Base-by-base conservation (phyloP, 1,139 yeast genomes). In the Arxiozyma bovina region DNA sequence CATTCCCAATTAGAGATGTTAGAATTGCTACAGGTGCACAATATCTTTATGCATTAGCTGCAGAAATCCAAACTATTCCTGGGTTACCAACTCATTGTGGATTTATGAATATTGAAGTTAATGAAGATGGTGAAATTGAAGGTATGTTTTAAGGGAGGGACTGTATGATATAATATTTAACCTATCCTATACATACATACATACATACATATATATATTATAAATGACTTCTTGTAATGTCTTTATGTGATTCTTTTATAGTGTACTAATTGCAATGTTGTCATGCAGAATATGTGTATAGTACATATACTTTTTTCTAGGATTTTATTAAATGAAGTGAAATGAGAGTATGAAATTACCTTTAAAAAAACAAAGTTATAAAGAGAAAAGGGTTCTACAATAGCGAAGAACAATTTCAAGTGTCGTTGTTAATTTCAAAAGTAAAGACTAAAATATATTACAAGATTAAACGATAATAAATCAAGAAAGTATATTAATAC, bases 81-180 rank as follows among this genome's bases (percentile, higher is more conserved):
- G 93, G 94, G 54, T 77, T 86, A 65, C 85, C 93, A 57, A 85
- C 93, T n/a, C 86, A 84, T 69, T 85, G 88, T 57, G 93, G 93
- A 43, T 86, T 82, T 73, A 85, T 86, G 91, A 84, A 85, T 63
- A 91, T 86, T 54, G 93, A 86, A 71, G 87, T 86, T 45, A 79
- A 82, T 67, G 88, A 84, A 45, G 81, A 85, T 49, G 93, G 91
- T 52, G 85, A 85, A 62, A 85, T 86, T 57, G 91, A 85, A 65
- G 94, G 94, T 21, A 75, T 86, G 63, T 85, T 85, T 64, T 85
- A 74, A 57, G 23, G 20, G 30, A 7, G 4, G 12, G 9, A 27
- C 30, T 27, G 9, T 27, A 27, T 27, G 11, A 7, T 27, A 23
- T 25, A 25, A 3, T 17, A 18, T 7, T 20, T 42, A 44, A 44